Conservation (phyloP, 257 asterid species). For the Cruciata laevipes region DNA sequence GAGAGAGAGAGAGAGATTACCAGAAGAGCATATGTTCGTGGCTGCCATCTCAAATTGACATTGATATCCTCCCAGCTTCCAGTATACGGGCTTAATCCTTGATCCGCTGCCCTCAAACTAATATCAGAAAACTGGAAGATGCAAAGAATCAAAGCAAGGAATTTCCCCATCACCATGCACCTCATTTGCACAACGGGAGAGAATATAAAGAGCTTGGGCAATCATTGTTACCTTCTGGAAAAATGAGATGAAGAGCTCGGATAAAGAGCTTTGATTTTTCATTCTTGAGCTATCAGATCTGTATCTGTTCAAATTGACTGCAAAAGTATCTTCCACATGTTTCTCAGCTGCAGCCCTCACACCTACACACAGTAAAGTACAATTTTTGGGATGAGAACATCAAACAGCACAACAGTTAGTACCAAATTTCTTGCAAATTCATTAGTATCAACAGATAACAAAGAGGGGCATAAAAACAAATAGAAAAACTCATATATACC, state of each 20-base stretch:
- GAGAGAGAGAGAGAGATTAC: slow-evolving; percentile 35
- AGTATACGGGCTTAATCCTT: slow-evolving; percentile 51
- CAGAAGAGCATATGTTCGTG: slow-evolving; percentile 68
- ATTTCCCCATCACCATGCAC: slow-evolving; percentile 10
- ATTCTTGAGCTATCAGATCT: slow-evolving; percentile 45
- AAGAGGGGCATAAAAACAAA: not conserved
- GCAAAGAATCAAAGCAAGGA: slow-evolving; percentile 21
- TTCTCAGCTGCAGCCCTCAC: slow-evolving; percentile 76
- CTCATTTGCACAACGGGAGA: not conserved
- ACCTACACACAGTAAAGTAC: slow-evolving; percentile 45
- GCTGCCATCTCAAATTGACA: slow-evolving; percentile 91
- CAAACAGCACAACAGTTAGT: not conserved
- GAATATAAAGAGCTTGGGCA: not conserved
- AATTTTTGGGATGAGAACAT: slow-evolving; percentile 7
- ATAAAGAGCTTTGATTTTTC: slow-evolving; percentile 56
- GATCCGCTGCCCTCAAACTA: slow-evolving; percentile 55
- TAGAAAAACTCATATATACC: slow-evolving; percentile 32
- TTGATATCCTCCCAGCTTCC: slow-evolving; percentile 77
- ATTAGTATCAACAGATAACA: not conserved
- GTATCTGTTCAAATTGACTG: slow-evolving; percentile 47
- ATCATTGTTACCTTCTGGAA: slow-evolving; percentile 47
- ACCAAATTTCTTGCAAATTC: not conserved
- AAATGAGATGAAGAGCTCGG: slow-evolving; percentile 76
- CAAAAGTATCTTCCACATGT: slow-evolving; percentile 58
- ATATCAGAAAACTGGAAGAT: slow-evolving; percentile 65